Percentiles rank a stretch among this genome's conserved stretches.
Conservation (phyloP, 176 grass and related monocot genomes). For the Rhynchospora tenuis region DNA sequence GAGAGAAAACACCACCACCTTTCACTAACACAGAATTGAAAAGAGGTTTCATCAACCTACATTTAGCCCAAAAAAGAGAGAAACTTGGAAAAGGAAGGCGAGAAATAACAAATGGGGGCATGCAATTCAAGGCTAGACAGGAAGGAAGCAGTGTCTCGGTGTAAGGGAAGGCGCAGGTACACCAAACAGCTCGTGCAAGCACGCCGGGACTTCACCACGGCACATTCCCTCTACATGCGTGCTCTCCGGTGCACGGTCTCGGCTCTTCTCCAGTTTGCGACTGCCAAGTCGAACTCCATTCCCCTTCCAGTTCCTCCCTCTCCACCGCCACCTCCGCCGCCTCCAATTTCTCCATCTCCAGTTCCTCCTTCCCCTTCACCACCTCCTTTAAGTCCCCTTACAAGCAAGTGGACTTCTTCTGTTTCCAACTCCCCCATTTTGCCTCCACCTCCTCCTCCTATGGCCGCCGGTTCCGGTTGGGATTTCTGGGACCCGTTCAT, state of each 20-base stretch:
- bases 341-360: conserved; percentile 17
- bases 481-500: conserved; percentile 99
- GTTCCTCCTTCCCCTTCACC: conserved; percentile 14
- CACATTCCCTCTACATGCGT: conserved; percentile 86
- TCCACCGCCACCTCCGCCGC: conserved; percentile 24
- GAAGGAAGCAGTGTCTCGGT: conserved; percentile 79
- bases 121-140: conserved; percentile 83
- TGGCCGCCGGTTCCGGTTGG: conserved; percentile 67
- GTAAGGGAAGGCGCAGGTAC: conserved; percentile 86
- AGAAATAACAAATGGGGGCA: conserved; percentile 23
- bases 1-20: neutral
- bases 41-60: neutral
- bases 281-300: conserved; percentile 59
- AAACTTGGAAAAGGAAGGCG: neutral
- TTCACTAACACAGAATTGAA: neutral
- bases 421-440: conserved; percentile 63
- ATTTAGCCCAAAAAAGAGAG: neutral
- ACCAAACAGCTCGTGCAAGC: conserved; percentile 87
- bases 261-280: conserved; percentile 87
- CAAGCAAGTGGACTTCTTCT: conserved; percentile 63
- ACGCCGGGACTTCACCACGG: conserved; percentile 59
- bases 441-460: conserved; percentile 58
- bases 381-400: conserved; percentile 41
- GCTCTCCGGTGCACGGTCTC: conserved; percentile 71
- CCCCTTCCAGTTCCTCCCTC: conserved; percentile 28